Evolutionary conservation across 257 asterid genomes (phyloP).

Genomic region (Solanum sparsipilum): DNA sequence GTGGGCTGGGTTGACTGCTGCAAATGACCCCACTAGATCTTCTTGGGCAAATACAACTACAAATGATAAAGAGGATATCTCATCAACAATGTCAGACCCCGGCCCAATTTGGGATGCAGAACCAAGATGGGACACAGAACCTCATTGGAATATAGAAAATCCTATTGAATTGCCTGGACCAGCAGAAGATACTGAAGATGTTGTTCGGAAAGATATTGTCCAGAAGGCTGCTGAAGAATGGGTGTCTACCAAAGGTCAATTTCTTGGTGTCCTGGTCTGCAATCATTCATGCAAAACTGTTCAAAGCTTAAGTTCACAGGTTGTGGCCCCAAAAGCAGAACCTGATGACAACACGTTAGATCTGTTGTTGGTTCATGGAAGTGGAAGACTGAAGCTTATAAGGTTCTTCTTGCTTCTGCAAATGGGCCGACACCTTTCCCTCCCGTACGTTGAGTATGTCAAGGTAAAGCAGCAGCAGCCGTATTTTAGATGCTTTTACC

Average conservation of each 20-base stretch:
- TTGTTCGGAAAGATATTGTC: slow-evolving; percentile 25
- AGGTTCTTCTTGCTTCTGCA: slow-evolving; percentile 77
- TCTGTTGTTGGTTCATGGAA: slow-evolving; percentile 77
- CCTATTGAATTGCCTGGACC: slow-evolving; percentile 69
- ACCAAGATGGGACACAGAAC: slow-evolving; percentile 93
- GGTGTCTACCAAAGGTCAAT: slow-evolving; percentile 66
- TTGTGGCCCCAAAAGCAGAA: slow-evolving; percentile 95
- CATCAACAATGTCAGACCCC: slow-evolving; percentile 96
- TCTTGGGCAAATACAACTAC: slow-evolving; percentile 67
- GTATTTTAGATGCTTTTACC: background rate
- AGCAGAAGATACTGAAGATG: slow-evolving; percentile 36
- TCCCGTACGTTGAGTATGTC: slow-evolving; percentile 85
- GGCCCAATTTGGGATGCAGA: slow-evolving; percentile 98
- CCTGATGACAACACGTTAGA: slow-evolving; percentile 81
- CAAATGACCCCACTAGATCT: slow-evolving; percentile 50
- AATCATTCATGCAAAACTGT: slow-evolving; percentile 93
- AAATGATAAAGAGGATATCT: slow-evolving; percentile 84
- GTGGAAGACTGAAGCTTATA: slow-evolving; percentile 77
- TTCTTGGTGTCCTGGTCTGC: slow-evolving; percentile 80
- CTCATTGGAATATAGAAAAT: slow-evolving; percentile 51
- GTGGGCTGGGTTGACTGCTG: slow-evolving; percentile 46
- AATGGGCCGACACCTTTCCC: slow-evolving; percentile 73
- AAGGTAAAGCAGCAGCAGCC: slow-evolving; percentile 43
- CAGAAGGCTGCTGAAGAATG: slow-evolving; percentile 59
- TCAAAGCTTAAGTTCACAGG: slow-evolving; percentile 93